Base-by-base conservation (phyloP, 345 rosid genomes). In the Brassica nigra region DNA sequence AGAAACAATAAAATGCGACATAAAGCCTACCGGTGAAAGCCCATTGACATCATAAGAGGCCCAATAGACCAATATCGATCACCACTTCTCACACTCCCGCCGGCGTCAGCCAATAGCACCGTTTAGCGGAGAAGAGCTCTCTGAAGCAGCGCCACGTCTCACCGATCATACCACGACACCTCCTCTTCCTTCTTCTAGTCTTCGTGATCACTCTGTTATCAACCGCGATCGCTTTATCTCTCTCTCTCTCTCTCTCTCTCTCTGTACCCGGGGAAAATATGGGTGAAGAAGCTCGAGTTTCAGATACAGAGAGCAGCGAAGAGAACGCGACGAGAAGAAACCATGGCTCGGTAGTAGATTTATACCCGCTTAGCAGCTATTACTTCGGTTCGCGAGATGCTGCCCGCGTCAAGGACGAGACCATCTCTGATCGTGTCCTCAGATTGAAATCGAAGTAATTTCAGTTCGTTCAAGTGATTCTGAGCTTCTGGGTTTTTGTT, bases 311-410 rank as follows among this genome's bases (percentile, higher is more conserved):
- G 55, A 70, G 2, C 0, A 55, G 68, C 2, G 63, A 76, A 61
- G 81, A 76, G 74, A 66, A 72, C 74, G 15, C 70, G 55, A 66
- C 23, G 65, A 72, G 66, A 34, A 2, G 54, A 72, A 67, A 36
- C 71, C 30, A 68, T 9, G 68, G 75, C 12, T 37, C n/a, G 62
- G 78, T 79, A 18, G 23, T 92, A 6, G 88, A 90, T 69, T 76
- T 95, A 30, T 91, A 90, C 78, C 91, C 95, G 1, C 89, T 95
- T 6, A 83, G 88, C 49, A 67, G 86, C 83, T 92, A 92, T 83
- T 95, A 88, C 81, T 94, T 94, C 66, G 95, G 97, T 49, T 88
- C 97, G 36, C 89, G 88, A 84, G 91, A 87, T 1, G 81, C 91
- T 33, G 66, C 89, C 74, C 78, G 83, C 47, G 75, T 85, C 68